Evolutionary conservation across 805 yeast species (phyloP).

Genomic region (Cyberlindnera mississippiensis): DNA sequence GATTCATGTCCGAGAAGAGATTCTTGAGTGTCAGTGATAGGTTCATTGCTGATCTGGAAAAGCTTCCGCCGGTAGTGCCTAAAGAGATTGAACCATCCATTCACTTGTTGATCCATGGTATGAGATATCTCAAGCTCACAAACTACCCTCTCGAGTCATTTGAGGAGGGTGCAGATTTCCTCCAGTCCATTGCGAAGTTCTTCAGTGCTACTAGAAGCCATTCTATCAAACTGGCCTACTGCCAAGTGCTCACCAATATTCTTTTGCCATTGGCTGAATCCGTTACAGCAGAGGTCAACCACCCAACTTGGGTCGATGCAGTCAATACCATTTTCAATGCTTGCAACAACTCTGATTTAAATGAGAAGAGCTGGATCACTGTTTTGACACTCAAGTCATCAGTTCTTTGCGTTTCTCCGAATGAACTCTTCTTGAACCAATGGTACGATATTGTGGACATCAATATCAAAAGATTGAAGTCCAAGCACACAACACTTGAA

Average conservation of each 20-base stretch:
- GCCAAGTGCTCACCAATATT: conserved; percentile 75
- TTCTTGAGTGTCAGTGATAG: conserved; percentile 88
- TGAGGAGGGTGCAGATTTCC: conserved; percentile 91
- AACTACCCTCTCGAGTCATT: conserved; percentile 85
- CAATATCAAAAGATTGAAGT: conserved; percentile 57
- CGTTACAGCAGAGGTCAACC: conserved; percentile 91
- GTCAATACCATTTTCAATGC: conserved; percentile 56
- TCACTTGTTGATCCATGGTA: conserved; percentile 80
- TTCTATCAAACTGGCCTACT: conserved; percentile 69
- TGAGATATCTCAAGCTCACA: conserved; percentile 76
- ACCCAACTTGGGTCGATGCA: conserved; percentile 92
- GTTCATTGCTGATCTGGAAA: conserved; percentile 89
- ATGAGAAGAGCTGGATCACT: conserved; percentile 57
- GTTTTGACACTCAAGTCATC: conserved; percentile 68
- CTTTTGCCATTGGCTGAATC: conserved; percentile 79
- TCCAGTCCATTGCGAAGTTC: conserved; percentile 82
- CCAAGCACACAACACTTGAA: conserved; percentile 43
- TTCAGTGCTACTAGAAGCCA: conserved; percentile 63
- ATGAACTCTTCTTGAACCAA: conserved; percentile 60
- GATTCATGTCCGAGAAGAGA: conserved; percentile 83
- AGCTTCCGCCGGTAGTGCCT: conserved; percentile 53
- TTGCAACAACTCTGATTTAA: conserved; percentile 40
- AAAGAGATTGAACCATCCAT: conserved; percentile 56
- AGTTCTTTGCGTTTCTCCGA: conserved; percentile 75
- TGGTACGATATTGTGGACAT: conserved; percentile 74